These are phyloP conservation scores for Aureobasidium musti DNA, from an alignment of 2,329 filamentous ascomycete genomes.

Conservation along the genomic window DNA sequence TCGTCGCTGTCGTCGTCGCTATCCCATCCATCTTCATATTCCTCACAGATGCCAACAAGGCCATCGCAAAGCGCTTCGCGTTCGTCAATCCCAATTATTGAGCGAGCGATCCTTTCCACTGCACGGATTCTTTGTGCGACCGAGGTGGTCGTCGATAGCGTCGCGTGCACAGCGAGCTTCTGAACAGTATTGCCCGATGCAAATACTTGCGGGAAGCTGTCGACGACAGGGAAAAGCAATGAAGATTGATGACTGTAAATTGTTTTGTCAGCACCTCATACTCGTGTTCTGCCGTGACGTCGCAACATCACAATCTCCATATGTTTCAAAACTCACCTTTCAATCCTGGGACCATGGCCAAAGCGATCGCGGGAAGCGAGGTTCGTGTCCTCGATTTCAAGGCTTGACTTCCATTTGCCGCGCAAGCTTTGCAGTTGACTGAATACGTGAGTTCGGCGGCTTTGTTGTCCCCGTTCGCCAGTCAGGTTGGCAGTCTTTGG, in stretches of 20 bases:
- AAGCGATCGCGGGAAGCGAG: conserved; percentile 40
- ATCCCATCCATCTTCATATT: conserved; percentile 85
- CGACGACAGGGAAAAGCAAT: conserved; percentile 72
- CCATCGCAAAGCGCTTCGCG: conserved; percentile 80
- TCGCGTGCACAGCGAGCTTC: conserved; percentile 51
- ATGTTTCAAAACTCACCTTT: conserved; percentile 32
- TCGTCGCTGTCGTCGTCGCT: conserved; percentile 69
- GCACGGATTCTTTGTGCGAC: conserved; percentile 69
- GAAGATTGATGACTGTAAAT: conserved; percentile 45
- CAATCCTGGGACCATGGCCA: conserved; percentile 31
- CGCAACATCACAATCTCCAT: conserved; percentile 7
- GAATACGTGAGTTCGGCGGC: conserved; percentile 42
- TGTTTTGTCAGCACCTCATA: neutral
- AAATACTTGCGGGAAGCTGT: conserved; percentile 82
- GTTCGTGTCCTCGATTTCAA: conserved; percentile 39
- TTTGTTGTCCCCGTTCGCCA: conserved; percentile 21
- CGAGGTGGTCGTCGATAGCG: conserved; percentile 72
- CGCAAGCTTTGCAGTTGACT: conserved; percentile 45
- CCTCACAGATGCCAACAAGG: conserved; percentile 78
- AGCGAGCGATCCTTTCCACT: conserved; percentile 58
- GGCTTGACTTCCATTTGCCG: conserved; percentile 43
- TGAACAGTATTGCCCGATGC: conserved; percentile 45
- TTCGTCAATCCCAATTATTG: conserved; percentile 69
- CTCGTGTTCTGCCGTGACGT: conserved; percentile 5
- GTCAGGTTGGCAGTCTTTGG: conserved; percentile 27